These are phyloP conservation scores for Colletotrichum endophyticum DNA, from an alignment of 2,329 filamentous ascomycete species.

Conservation along the genomic window DNA sequence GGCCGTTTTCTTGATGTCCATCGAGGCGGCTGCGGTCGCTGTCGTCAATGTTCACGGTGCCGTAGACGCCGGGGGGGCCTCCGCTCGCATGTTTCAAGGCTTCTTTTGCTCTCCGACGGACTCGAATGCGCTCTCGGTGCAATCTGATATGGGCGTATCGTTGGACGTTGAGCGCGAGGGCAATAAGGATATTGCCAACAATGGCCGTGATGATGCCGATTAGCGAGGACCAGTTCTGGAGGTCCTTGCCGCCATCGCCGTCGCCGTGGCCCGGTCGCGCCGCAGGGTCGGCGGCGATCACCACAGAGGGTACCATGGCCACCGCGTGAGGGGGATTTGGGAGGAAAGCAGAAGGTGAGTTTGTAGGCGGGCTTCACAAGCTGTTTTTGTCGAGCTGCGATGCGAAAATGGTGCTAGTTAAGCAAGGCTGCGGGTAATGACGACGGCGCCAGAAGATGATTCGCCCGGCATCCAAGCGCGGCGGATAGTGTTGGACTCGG, in stretches of 20 bases:
- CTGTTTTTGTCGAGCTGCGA: background rate
- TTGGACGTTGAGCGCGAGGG: slow-evolving; percentile 94
- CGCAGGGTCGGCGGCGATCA: slow-evolving; percentile 14
- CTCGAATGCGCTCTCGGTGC: slow-evolving; percentile 69
- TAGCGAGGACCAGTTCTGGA: slow-evolving; percentile 84
- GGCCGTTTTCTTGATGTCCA: slow-evolving; percentile 22
- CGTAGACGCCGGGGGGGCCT: slow-evolving; percentile 35
- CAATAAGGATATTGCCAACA: slow-evolving; percentile 90
- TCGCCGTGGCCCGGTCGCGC: slow-evolving; percentile 25
- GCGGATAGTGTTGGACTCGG: slow-evolving; percentile 11
- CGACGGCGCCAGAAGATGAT: background rate
- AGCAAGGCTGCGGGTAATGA: slow-evolving; percentile 11
- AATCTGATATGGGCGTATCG: slow-evolving; percentile 92
- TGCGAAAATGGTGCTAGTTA: background rate
- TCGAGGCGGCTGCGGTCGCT: background rate
- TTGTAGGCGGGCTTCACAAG: background rate
- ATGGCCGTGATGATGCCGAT: slow-evolving; percentile 96
- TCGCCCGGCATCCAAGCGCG: slow-evolving; percentile 16
- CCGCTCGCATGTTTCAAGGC: slow-evolving; percentile 51
- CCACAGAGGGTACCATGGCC: slow-evolving; percentile 5
- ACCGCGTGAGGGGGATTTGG: background rate
- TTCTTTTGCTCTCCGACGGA: slow-evolving; percentile 58
- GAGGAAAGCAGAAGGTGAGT: background rate
- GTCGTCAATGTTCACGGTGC: slow-evolving; percentile 30
- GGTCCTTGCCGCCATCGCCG: slow-evolving; percentile 48